Base-by-base conservation (phyloP, 768 basidiomycete genomes). In the Amanita rimosa region DNA sequence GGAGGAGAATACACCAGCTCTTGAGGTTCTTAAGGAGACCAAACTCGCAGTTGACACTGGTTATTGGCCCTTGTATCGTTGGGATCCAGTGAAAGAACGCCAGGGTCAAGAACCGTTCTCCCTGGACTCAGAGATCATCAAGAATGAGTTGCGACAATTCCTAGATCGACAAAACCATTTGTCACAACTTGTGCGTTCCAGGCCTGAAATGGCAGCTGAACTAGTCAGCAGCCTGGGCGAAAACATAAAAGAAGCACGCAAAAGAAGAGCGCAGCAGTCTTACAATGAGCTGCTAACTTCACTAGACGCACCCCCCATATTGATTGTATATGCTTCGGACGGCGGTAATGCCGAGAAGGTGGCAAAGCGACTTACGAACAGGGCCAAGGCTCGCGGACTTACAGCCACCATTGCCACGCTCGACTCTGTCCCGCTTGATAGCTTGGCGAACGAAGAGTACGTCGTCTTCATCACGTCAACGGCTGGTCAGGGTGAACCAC, bases 21-120 rank as follows among this genome's bases (percentile, higher is more conserved):
- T 99, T 31, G 82, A 94, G 29, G 69, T 98, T n/a, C 73, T 99
- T 50, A 94, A 96, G 70, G 92, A 95, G 70, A 99, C 94, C 21
- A 99, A 98, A 62, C 76, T 92, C 44, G 95, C 95, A 4, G 88
- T 98, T 35, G 94, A 97, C 57, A 77, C 87, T 8, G 95, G 95
- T 2, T 95, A 94, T 67, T 98, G 96, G 96, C 95, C 95, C 0
- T 71, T 98, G 46, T 99, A 98, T 73, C 79, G 96, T 49, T 99
- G 95, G 94, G 84, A 99, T 64, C 96, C 96, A 0, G 74, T 76
- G 57, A 85, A 87, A 63, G 89, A 93, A 58, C 66, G 64, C 21
- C 66, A 64, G 38, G 85, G 85, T 36, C 73, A 81, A 60, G 91
- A 94, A 54, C 85, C 88, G 13, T 99, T 99, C 72, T 75, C 77